A percentile compares a stretch with the other conserved stretches of the same genome.
These are phyloP conservation scores for Trichoderma sp. DNA, from an alignment of 2,329 filamentous ascomycete species.

Conservation along the genomic window DNA sequence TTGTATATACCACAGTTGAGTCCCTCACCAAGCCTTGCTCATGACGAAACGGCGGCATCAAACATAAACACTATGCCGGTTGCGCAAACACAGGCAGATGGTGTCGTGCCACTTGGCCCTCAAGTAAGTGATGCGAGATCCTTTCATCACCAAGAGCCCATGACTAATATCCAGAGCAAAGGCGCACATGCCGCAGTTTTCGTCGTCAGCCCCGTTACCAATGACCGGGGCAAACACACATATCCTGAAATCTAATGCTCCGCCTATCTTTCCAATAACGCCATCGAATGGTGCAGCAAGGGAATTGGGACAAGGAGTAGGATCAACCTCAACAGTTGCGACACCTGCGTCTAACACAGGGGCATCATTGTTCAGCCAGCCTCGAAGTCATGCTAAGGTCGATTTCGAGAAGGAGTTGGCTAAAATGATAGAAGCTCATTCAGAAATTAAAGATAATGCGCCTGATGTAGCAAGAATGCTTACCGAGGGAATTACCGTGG, in stretches of 20 bases:
- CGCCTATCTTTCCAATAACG: neutral
- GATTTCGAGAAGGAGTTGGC: slow-evolving; percentile 30
- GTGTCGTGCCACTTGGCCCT: neutral
- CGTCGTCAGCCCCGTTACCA: slow-evolving; percentile 33
- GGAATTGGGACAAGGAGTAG: neutral
- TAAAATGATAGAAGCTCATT: neutral
- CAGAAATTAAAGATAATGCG: neutral
- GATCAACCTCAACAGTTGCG: neutral
- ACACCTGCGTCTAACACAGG: neutral
- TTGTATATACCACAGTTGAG: neutral
- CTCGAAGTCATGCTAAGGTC: slow-evolving; percentile 27
- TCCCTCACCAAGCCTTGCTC: neutral
- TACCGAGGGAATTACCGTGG: slow-evolving; percentile 30
- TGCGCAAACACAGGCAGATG: neutral
- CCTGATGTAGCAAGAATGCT: slow-evolving; percentile 18
- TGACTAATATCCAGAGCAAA: neutral
- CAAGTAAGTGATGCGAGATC: neutral
- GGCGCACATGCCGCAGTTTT: neutral
- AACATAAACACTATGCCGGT: neutral
- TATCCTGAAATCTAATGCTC: slow-evolving; percentile 28
- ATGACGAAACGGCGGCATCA: neutral
- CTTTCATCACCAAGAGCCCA: neutral
- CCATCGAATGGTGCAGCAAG: neutral
- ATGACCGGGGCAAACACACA: slow-evolving; percentile 41
- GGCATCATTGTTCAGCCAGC: slow-evolving; percentile 29